Percentiles rank a stretch among this genome's conserved stretches.
Evolutionary conservation across 2,329 filamentous ascomycete species (phyloP).

Genomic region (Cercospora janseana): DNA sequence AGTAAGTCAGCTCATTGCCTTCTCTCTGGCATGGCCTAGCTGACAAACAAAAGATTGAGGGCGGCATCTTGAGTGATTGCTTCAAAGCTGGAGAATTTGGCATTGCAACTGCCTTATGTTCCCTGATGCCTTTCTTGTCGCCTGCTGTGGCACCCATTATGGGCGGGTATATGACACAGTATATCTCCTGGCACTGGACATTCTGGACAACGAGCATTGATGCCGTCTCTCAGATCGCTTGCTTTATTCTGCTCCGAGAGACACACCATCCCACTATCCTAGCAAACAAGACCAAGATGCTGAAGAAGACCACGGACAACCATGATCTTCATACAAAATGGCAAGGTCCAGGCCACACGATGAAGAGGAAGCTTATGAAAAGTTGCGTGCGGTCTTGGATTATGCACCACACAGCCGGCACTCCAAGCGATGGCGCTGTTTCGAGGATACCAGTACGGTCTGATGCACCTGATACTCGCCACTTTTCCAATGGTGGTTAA

Average conservation of each 20-base stretch:
- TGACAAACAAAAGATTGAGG: constrained; percentile 24
- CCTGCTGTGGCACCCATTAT: constrained; percentile 55
- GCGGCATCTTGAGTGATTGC: constrained; percentile 35
- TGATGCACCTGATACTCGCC: constrained; percentile 32
- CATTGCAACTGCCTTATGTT: constrained; percentile 34
- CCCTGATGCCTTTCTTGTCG: constrained; percentile 33
- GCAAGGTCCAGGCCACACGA: constrained; percentile 27
- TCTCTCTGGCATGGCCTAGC: constrained; percentile 15
- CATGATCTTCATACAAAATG: constrained; percentile 28
- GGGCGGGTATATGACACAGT: constrained; percentile 62
- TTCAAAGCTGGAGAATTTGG: constrained; percentile 35
- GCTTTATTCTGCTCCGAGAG: constrained; percentile 63
- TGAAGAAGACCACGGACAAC: constrained; percentile 44
- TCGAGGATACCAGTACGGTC: constrained; percentile 28
- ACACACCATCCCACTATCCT: constrained; percentile 66
- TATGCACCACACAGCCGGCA: constrained; percentile 30
- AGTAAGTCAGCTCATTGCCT: constrained; percentile 13
- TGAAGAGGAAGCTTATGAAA: constrained; percentile 28
- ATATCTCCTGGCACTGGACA: constrained; percentile 72
- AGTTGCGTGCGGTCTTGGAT: constrained; percentile 29
- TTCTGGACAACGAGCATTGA: constrained; percentile 82
- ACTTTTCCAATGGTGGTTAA: constrained; percentile 29
- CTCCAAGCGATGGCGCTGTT: constrained; percentile 30
- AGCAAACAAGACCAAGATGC: constrained; percentile 52
- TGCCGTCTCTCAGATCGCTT: constrained; percentile 66